Evolutionary conservation across 306 rosid genomes (phyloP).

Genomic region (Trichosanthes truncata): DNA sequence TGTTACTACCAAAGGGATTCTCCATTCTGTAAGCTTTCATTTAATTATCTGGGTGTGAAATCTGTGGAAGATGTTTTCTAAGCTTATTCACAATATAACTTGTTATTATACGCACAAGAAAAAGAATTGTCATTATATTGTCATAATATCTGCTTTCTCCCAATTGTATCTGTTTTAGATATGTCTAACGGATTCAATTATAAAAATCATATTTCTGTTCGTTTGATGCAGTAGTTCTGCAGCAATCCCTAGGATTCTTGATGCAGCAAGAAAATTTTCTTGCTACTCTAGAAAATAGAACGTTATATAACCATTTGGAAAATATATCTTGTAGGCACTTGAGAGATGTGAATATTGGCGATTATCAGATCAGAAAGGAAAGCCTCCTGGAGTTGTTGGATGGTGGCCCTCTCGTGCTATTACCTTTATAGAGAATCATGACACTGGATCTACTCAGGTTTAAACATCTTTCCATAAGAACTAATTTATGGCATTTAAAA

Average conservation of each 20-base stretch:
- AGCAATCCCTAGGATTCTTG: background rate
- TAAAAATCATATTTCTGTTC: background rate
- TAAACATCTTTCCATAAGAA: constrained; percentile 7
- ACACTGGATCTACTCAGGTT: constrained; percentile 99
- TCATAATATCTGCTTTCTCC: background rate
- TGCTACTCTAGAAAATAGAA: background rate
- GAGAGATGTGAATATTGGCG: constrained; percentile 95
- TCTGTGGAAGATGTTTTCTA: background rate
- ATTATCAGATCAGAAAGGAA: constrained; percentile 77
- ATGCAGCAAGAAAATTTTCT: background rate
- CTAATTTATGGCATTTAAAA: background rate
- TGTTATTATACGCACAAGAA: background rate
- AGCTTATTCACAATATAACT: background rate
- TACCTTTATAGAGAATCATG: constrained; percentile 95
- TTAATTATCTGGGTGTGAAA: background rate
- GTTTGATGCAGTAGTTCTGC: background rate
- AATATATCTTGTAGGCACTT: constrained; percentile 38
- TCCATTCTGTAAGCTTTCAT: constrained; percentile 68
- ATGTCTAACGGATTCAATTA: background rate
- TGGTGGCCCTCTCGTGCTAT: constrained; percentile 99
- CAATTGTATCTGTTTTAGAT: background rate
- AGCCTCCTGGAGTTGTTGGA: constrained; percentile 96
- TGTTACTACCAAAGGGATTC: constrained; percentile 96
- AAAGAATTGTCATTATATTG: background rate
- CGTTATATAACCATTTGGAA: background rate